Percentiles rank a stretch among this genome's conserved stretches.
Evolutionary conservation across 192 early-diverging fungal species (phyloP).

Genomic region (Lobosporangium transversale): DNA sequence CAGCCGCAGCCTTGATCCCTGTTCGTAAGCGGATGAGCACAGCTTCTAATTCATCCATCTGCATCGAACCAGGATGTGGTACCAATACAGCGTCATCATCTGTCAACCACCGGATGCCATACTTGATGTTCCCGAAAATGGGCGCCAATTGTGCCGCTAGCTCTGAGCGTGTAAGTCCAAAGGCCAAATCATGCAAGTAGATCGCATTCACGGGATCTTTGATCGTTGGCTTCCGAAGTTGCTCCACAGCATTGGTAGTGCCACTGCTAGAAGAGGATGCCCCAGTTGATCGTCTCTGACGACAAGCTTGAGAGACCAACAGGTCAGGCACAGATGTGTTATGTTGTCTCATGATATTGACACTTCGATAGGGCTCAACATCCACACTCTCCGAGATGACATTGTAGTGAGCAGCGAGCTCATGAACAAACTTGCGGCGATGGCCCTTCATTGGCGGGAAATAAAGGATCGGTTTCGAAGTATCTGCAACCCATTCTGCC

Average conservation of each 20-base stretch:
- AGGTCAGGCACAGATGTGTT: conserved; percentile 42
- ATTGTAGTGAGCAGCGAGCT: conserved; percentile 78
- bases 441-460: conserved; percentile 75
- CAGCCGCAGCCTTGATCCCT: conserved; percentile 46
- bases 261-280: conserved; percentile 14
- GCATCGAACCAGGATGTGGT: conserved; percentile 53
- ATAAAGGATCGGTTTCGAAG: conserved; percentile 59
- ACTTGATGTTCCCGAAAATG: conserved; percentile 55
- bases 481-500: conserved; percentile 73
- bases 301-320: conserved; percentile 50
- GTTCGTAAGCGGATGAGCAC: conserved; percentile 55
- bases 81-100: conserved; percentile 64
- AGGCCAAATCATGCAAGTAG: conserved; percentile 60
- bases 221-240: conserved; percentile 48
- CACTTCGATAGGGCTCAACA: conserved; percentile 77
- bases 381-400: conserved; percentile 82
- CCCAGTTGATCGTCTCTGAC: conserved; percentile 39
- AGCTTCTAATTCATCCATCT: conserved; percentile 62
- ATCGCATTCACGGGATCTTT: conserved; percentile 70
- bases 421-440: conserved; percentile 77
- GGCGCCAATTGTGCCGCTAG: conserved; percentile 60
- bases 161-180: conserved; percentile 61
- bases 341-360: conserved; percentile 65
- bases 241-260: conserved; percentile 31
- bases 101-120: conserved; percentile 59